Base-by-base conservation (phyloP, 2,329 filamentous ascomycete genomes). In the Cytospora chrysosperma region DNA sequence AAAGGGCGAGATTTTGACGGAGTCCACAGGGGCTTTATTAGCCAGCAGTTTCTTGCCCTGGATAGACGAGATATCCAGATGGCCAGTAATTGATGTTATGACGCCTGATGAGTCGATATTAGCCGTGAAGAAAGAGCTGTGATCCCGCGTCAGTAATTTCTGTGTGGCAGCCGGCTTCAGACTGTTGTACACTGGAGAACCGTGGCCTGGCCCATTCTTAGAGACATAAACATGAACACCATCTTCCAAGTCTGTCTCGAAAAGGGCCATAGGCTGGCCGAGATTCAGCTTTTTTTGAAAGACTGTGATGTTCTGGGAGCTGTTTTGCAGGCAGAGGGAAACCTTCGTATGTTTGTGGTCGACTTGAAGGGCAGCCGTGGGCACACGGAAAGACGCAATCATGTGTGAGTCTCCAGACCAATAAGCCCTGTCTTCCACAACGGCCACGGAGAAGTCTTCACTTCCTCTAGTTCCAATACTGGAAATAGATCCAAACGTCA, bases 381-480 rank as follows among this genome's bases (percentile, higher is more conserved):
- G 74, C 4, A 77, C 75, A 27, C 77, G 75, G 68, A 80, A 81
- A 0, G 78, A 77, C 3, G 72, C 76, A 51, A 81, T 62, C 21
- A 82, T 68, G 1, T 77, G 68, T 6, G 77, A 75, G 0, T 69
- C 65, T 10, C 78, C 78, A 0, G 68, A 63, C 77, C 76, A 80
- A 17, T 74, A 74, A 19, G 67, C 64, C 7, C 67, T 61, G 54
- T 81, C 78, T 19, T 75, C 71, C 5, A 72, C 66, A 3, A 81
- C 64, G 0, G 65, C 61, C 24, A 79, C 59, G 8, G 68, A 62
- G n/a, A 75, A 76, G 4, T 71, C 68, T n/a, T 76, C 74, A 7
- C 69, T 65, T 1, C 72, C 66, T 6, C 65, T 65, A 5, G 68
- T 32, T 0, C 74, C 73, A 1, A 53, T 60, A 0, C 69, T 66